Evolutionary conservation across 257 asterid genomes (phyloP).

Genomic region (Agastache rugosa): DNA sequence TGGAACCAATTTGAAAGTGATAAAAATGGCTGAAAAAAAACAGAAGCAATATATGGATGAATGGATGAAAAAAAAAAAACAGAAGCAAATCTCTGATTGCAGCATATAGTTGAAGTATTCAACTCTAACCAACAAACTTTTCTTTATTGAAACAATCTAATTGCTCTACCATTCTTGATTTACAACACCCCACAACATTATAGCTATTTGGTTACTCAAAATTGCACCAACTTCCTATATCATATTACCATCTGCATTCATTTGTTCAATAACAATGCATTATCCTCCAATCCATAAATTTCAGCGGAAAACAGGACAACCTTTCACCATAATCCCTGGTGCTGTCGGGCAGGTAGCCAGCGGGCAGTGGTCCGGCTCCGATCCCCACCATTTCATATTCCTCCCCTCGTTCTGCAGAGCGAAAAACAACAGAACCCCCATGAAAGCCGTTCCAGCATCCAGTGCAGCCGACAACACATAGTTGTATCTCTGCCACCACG

Average conservation of each 20-base stretch:
- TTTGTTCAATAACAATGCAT: too few species aligned
- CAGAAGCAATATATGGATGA: background rate
- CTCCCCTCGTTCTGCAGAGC: constrained; percentile 75
- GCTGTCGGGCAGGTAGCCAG: constrained; percentile 94
- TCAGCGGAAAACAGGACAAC: constrained; percentile 81
- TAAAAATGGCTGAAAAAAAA: background rate
- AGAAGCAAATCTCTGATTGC: background rate
- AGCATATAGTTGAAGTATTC: too few species aligned
- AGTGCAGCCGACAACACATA: constrained; percentile 89
- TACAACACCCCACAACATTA: constrained; percentile 26
- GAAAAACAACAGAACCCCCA: constrained; percentile 84
- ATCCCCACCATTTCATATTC: constrained; percentile 90
- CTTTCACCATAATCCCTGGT: constrained; percentile 68
- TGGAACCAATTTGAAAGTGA: background rate
- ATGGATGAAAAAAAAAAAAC: background rate
- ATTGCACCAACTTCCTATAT: constrained; percentile 25
- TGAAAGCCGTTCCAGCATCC: constrained; percentile 96
- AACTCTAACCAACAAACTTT: background rate
- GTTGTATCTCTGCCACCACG: constrained; percentile 92
- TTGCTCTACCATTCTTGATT: constrained; percentile 17
- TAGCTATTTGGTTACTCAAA: constrained; percentile 35
- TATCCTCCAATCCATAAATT: background rate
- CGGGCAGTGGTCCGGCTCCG: constrained; percentile 83
- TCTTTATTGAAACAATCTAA: background rate
- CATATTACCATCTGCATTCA: background rate